Conservation (phyloP, 2,329 filamentous ascomycete genomes). For the Diaporthe destruens region DNA sequence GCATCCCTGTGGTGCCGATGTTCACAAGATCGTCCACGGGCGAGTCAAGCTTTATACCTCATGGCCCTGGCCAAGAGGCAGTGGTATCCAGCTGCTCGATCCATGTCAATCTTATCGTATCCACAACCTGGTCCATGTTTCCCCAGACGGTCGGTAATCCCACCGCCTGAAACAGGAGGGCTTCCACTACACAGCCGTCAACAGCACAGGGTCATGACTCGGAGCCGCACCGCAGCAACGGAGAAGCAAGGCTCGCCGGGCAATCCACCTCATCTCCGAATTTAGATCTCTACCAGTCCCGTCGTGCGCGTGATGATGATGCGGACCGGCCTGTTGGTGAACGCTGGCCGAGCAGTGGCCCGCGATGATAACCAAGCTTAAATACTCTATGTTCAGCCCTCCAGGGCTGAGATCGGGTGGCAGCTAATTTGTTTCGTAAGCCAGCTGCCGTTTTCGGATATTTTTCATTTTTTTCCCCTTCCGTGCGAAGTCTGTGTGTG, state of each 20-base stretch:
- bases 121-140: slow-evolving; percentile 28
- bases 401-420: slow-evolving; percentile 23
- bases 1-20: background rate
- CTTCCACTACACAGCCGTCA: slow-evolving; percentile 27
- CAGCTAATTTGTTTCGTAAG: slow-evolving; percentile 10
- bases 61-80: slow-evolving; percentile 3
- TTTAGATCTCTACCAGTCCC: slow-evolving; percentile 7
- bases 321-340: slow-evolving; percentile 13
- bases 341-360: slow-evolving; percentile 1
- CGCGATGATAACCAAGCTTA: background rate
- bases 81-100: slow-evolving; percentile 29
- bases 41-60: slow-evolving; percentile 15
- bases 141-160: slow-evolving; percentile 26
- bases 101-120: slow-evolving; percentile 29
- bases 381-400: slow-evolving; percentile 30
- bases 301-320: slow-evolving; percentile 4
- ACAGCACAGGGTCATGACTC: slow-evolving; percentile 25
- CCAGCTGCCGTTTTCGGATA: slow-evolving; percentile 4
- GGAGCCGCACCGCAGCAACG: slow-evolving; percentile 26
- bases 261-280: slow-evolving; percentile 29
- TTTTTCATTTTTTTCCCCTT: slow-evolving; percentile 13
- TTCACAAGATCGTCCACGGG: slow-evolving; percentile 19
- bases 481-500: background rate
- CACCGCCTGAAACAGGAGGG: slow-evolving; percentile 30
- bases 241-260: slow-evolving; percentile 19